phyloP scores from a whole-genome alignment of 2,329 filamentous ascomycete species.

The Trichoderma koningii region DNA sequence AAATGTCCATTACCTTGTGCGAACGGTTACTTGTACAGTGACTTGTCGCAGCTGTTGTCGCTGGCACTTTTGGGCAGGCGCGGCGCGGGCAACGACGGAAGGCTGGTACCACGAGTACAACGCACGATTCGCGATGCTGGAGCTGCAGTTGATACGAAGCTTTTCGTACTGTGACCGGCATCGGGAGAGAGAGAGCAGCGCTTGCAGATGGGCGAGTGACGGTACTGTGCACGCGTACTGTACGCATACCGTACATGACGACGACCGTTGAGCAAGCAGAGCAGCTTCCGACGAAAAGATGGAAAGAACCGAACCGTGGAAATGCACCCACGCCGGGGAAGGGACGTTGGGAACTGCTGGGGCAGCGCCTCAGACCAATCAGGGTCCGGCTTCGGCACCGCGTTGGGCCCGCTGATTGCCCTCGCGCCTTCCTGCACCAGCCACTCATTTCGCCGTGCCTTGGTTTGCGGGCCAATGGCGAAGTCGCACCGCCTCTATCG shows the following conservation, averaged over 20 bases:
- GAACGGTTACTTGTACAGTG: too few relatives aligned
- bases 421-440: constrained; percentile 25
- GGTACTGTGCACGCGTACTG: constrained; percentile 7
- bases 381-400: not conserved
- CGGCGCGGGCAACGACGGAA: too few relatives aligned
- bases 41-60: too few relatives aligned
- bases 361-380: not conserved
- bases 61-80: too few relatives aligned
- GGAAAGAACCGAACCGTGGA: not conserved
- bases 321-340: not conserved
- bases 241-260: not conserved
- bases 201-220: not conserved
- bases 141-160: too few relatives aligned
- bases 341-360: constrained; percentile 20
- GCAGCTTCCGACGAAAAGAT: constrained; percentile 13
- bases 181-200: too few relatives aligned
- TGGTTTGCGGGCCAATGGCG: constrained; percentile 5
- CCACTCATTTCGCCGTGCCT: constrained; percentile 25
- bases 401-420: constrained; percentile 12
- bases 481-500: not conserved
- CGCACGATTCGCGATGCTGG: too few relatives aligned
- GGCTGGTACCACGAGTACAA: too few relatives aligned
- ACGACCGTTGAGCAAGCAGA: constrained; percentile 9
- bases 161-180: too few relatives aligned
- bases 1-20: too few relatives aligned